Base-by-base conservation (phyloP, 352 stramenopile genomes). In the Aphanomyces stellatus region DNA sequence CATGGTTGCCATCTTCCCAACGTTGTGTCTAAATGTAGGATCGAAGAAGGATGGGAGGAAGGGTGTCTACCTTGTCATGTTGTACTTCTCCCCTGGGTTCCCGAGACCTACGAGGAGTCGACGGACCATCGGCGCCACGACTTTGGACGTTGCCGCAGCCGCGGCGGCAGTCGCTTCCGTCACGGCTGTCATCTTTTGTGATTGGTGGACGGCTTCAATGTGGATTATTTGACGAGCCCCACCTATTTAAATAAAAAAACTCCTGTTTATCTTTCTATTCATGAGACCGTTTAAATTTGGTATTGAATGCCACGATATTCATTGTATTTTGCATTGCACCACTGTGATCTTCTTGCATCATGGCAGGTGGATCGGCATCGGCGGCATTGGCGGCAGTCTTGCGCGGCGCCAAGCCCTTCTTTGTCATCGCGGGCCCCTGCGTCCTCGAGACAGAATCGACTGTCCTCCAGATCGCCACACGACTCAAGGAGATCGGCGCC, bases 41-140 rank as follows among this genome's bases (percentile, higher is more conserved):
- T 17, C 49, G 11, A 25, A 55, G 6, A 25, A 49, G 25, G 19
- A 53, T 15, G n/a, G n/a, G 13, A 30, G 34, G 56, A 25, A 46
- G 35, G 24, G 5, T 10, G 3, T 41, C 8, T 65, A 91, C 85
- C 85, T 74, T 19, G 87, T 95, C 62, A 79, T 78, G n/a, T 70
- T 73, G 65, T 80, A 95, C 65, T 95, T 91, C 61, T 91, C 77
- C 59, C 85, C 83, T 6, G 87, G 85, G 62, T 95, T 95, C 34
- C 87, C 87, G 49, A 95, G 66, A n/a, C 87, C 87, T 3, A 95
- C 87, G 40, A 95, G 69, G 31, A 95, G 73, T 11, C 51, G 63
- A 19, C 60, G 60, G 11, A 67, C 60, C 11, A 60, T 10, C 46
- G 60, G 49, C 27, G 49, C 49, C 22, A 37, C 49, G 17, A 24